Conservation (phyloP, 352 stramenopile genomes). For the Globisporangium nodosum region DNA sequence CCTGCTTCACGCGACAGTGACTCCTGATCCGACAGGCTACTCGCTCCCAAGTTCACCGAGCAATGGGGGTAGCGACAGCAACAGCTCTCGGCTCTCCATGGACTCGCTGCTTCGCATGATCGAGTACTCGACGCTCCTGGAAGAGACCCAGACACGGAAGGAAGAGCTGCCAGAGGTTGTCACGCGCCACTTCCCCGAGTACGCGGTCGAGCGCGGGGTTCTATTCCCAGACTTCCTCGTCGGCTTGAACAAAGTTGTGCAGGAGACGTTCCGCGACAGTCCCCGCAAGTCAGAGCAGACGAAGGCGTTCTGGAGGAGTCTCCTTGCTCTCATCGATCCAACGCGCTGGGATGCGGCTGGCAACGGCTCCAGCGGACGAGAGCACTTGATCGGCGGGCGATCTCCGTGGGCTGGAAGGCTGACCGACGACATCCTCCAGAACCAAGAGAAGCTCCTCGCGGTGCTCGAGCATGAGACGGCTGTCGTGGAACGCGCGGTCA, state of each 20-base stretch:
- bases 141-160: constrained; percentile 27
- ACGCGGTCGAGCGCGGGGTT: constrained; percentile 39
- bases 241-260: constrained; percentile 37
- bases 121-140: constrained; percentile 33
- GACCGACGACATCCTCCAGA: constrained; percentile 78
- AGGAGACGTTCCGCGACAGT: constrained; percentile 24
- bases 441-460: constrained; percentile 75
- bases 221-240: constrained; percentile 54
- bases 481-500: constrained; percentile 69
- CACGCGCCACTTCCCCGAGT: constrained; percentile 27
- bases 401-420: constrained; percentile 52
- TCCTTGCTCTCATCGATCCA: constrained; percentile 27
- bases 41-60: neutral
- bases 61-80: neutral
- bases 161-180: constrained; percentile 26
- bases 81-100: constrained; percentile 27
- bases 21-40: neutral
- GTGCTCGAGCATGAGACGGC: constrained; percentile 74
- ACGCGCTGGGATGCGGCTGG: constrained; percentile 8
- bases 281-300: constrained; percentile 27
- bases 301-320: constrained; percentile 49
- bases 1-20: constrained; percentile 26
- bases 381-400: constrained; percentile 14
- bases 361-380: neutral
- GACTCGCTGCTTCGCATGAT: constrained; percentile 41